Percentiles rank a stretch among this genome's conserved stretches.
These are phyloP conservation scores for Penicillium sp. DNA, from an alignment of 2,329 filamentous ascomycete genomes.

Conservation along the genomic window DNA sequence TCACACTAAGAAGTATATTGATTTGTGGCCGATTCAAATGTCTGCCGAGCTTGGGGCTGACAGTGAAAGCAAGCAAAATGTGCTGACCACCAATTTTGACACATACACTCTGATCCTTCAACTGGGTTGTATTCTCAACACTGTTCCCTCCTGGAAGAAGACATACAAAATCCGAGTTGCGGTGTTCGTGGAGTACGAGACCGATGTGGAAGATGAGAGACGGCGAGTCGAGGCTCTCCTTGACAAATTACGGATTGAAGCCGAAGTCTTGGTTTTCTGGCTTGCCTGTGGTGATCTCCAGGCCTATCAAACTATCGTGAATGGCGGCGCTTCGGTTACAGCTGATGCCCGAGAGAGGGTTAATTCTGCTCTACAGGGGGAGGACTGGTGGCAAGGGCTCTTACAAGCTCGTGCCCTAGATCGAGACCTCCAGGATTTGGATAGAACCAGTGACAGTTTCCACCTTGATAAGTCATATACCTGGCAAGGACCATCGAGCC, in stretches of 20 bases:
- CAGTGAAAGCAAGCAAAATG: constrained; percentile 52
- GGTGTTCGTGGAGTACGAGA: constrained; percentile 84
- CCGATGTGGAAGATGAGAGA: constrained; percentile 69
- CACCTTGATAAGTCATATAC: constrained; percentile 37
- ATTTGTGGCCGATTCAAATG: constrained; percentile 91
- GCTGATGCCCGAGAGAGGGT: constrained; percentile 53
- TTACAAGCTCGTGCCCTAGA: constrained; percentile 19
- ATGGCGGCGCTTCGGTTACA: constrained; percentile 51
- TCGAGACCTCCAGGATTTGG: constrained; percentile 11
- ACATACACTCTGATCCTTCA: constrained; percentile 83
- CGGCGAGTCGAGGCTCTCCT: constrained; percentile 63
- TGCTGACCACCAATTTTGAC: constrained; percentile 82
- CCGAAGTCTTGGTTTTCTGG: constrained; percentile 71
- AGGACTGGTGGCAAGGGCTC: constrained; percentile 68
- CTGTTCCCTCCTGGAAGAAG: constrained; percentile 70
- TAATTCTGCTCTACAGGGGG: constrained; percentile 57
- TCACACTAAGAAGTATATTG: constrained; percentile 67
- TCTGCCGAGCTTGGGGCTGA: constrained; percentile 68
- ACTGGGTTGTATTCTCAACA: constrained; percentile 73
- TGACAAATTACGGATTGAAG: constrained; percentile 72
- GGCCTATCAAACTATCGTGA: constrained; percentile 69
- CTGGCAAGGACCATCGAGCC: constrained; percentile 49
- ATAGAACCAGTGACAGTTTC: constrained; percentile 13
- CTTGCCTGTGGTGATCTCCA: constrained; percentile 63
- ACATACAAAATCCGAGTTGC: constrained; percentile 65